Percentiles rank a stretch among this genome's conserved stretches.
These are phyloP conservation scores for Beauveria medogensis DNA, from an alignment of 2,329 filamentous ascomycete species.

Conservation along the genomic window DNA sequence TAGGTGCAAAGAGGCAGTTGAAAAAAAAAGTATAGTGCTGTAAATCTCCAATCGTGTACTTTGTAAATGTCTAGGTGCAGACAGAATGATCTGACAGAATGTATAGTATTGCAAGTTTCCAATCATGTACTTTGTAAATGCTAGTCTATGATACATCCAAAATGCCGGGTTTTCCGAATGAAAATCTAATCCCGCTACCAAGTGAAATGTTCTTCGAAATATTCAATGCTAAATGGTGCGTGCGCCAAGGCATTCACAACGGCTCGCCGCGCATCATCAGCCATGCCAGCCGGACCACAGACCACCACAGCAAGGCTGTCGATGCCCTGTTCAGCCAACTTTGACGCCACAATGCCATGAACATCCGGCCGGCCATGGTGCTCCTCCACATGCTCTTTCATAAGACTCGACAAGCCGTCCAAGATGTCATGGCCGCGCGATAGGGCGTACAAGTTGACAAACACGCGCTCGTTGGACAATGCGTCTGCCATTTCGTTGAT, in stretches of 20 bases:
- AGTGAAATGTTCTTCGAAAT: constrained; percentile 36
- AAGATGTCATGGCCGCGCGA: constrained; percentile 11
- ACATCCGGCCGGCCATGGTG: constrained; percentile 27
- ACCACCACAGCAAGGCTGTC: constrained; percentile 33
- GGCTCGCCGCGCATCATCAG: constrained; percentile 32
- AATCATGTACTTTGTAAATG: background rate
- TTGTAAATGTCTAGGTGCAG: background rate
- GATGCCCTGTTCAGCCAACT: constrained; percentile 15
- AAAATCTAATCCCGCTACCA: constrained; percentile 23
- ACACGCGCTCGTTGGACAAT: constrained; percentile 21
- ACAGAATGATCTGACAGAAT: background rate
- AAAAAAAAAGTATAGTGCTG: no score
- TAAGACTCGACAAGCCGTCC: constrained; percentile 13
- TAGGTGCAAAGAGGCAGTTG: background rate
- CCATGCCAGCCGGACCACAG: constrained; percentile 37
- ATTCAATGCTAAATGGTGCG: constrained; percentile 25
- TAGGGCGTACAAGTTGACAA: constrained; percentile 31
- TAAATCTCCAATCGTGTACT: background rate
- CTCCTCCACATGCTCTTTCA: constrained; percentile 15
- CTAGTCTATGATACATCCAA: background rate
- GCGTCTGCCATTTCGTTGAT: constrained; percentile 24
- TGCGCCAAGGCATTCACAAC: constrained; percentile 24
- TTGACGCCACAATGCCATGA: constrained; percentile 22
- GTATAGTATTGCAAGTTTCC: no score
- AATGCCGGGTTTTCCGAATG: background rate